Evolutionary conservation across 2,329 filamentous ascomycete genomes (phyloP), one percentile per base, ranked within the genome.

Genomic region (Eutypella sp.): DNA sequence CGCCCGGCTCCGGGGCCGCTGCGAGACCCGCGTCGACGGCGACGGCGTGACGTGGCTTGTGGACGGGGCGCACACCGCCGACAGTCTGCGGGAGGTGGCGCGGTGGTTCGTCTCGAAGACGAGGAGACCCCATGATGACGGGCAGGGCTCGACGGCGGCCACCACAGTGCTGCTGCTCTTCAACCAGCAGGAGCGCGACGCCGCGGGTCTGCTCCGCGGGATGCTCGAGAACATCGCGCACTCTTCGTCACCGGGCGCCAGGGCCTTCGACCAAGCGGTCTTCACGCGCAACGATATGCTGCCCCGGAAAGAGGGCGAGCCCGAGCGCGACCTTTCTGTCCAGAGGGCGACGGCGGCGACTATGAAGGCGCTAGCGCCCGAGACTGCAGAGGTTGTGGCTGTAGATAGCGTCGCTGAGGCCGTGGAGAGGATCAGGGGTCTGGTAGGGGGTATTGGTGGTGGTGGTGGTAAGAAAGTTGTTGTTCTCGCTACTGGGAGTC

Each of bases 151-250:
- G n/a, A n/a, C n/a, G n/a, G n/a, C n/a, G n/a, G n/a, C n/a, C n/a
- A n/a, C n/a, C n/a, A n/a, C n/a, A n/a, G n/a, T n/a, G n/a, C 60
- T 46, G 7, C 70, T 97, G 39, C 76, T 97, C 40, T 97, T 97
- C 74, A 96, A 96, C 66, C 92, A 96, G 66, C 89, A 96, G 61
- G 89, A 89, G 9, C 81, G 90, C 25, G 84, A 96, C 59, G 87
- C 87, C 5, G 68, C 72, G 4, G 71, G 77, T 15, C 74, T 95
- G 1, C 77, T 92, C 2, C 68, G 67, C 25, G 75, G 75, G 0
- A 70, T 96, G 2, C 73, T 89, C 46, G 62, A 71, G 9, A 80
- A 79, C 2, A 69, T 87, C 10, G 41, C 43, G 58, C 64, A 39
- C 50, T 67, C 45, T 58, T 68, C 46, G 41, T 73, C 44, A 41